phyloP scores from a whole-genome alignment of 352 stramenopile species.

The Globisporangium barbulae region DNA sequence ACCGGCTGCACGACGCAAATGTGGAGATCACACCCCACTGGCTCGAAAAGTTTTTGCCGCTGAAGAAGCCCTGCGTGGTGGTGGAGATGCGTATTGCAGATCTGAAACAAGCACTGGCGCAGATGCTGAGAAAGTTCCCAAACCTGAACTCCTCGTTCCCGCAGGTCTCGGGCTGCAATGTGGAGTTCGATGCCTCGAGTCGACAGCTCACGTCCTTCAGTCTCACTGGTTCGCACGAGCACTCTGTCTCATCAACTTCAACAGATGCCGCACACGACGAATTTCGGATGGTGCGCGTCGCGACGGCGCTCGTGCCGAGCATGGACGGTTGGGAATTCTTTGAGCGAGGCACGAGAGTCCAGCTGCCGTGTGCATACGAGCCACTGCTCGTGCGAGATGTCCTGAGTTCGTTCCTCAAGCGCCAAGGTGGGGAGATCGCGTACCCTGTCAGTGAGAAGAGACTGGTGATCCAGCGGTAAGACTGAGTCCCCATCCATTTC shows the following conservation, averaged over 20 bases:
- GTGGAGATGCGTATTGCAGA: slow-evolving; percentile 45
- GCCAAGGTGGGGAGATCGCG: slow-evolving; percentile 16
- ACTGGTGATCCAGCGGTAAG: slow-evolving; percentile 14
- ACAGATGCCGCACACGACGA: neutral
- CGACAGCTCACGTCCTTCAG: slow-evolving; percentile 17
- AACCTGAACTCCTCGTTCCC: slow-evolving; percentile 69
- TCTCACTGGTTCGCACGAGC: slow-evolving; percentile 10
- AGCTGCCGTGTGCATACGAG: slow-evolving; percentile 13
- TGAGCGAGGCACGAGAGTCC: slow-evolving; percentile 4
- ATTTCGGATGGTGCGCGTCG: slow-evolving; percentile 22
- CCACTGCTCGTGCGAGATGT: slow-evolving; percentile 28
- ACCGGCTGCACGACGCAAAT: slow-evolving; percentile 47
- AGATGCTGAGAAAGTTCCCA: slow-evolving; percentile 62
- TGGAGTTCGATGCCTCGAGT: slow-evolving; percentile 32
- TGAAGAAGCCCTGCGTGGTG: slow-evolving; percentile 48
- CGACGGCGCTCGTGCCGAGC: slow-evolving; percentile 24
- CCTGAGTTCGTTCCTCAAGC: slow-evolving; percentile 28
- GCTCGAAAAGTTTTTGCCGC: slow-evolving; percentile 67
- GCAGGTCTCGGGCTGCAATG: slow-evolving; percentile 59
- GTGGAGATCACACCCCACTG: slow-evolving; percentile 54
- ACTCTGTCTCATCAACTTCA: neutral
- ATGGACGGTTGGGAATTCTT: slow-evolving; percentile 38
- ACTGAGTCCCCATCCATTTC: too few relatives aligned
- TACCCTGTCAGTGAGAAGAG: slow-evolving; percentile 25
- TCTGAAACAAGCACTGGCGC: slow-evolving; percentile 47